Evolutionary conservation across 768 basidiomycete species (phyloP).

Genomic region (Dentipellis fragilis): DNA sequence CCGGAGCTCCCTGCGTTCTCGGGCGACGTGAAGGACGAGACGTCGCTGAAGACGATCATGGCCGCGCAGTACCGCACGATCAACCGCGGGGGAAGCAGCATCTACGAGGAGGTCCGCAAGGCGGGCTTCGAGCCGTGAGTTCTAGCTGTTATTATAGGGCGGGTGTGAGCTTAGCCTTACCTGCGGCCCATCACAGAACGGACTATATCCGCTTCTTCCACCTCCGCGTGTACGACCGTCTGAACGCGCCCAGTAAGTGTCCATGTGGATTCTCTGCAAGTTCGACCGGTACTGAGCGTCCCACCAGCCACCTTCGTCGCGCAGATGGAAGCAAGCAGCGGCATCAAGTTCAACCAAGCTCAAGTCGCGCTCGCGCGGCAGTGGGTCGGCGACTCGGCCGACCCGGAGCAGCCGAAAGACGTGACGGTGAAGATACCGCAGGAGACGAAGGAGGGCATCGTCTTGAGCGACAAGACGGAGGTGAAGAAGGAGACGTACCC

Average conservation of each 20-base stretch:
- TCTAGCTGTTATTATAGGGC: not conserved
- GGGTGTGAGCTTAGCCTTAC: not conserved
- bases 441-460: slow-evolving; percentile 37
- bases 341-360: slow-evolving; percentile 75
- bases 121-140: slow-evolving; percentile 74
- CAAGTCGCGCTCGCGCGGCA: slow-evolving; percentile 75
- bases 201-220: slow-evolving; percentile 92
- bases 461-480: slow-evolving; percentile 41
- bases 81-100: slow-evolving; percentile 79
- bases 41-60: slow-evolving; percentile 71
- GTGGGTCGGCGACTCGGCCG: slow-evolving; percentile 49
- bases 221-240: slow-evolving; percentile 82
- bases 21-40: slow-evolving; percentile 64
- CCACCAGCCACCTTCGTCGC: slow-evolving; percentile 39
- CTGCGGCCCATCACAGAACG: too few relatives aligned
- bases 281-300: not conserved
- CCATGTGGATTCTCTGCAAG: not conserved
- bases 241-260: slow-evolving; percentile 66
- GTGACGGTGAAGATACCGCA: slow-evolving; percentile 50
- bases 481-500: slow-evolving; percentile 51
- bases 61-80: slow-evolving; percentile 83
- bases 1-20: slow-evolving; percentile 91
- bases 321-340: slow-evolving; percentile 63
- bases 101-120: slow-evolving; percentile 72
- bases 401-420: slow-evolving; percentile 30